Evolutionary conservation across 148 eudicot genomes (phyloP).

Genomic region (Cornus suecica): DNA sequence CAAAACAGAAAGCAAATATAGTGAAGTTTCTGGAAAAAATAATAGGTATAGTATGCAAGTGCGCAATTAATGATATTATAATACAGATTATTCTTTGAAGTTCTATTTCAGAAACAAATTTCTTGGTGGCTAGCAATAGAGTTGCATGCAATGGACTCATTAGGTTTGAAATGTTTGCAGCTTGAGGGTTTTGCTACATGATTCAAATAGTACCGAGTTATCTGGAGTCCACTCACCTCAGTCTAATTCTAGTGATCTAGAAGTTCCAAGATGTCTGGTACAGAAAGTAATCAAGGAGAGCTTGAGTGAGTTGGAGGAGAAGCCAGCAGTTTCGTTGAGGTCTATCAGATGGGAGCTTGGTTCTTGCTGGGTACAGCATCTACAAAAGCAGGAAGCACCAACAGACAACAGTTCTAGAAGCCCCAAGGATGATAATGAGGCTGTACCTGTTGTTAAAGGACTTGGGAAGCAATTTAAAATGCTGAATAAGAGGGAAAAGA

Average conservation of each 20-base stretch:
- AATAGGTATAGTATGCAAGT: background rate
- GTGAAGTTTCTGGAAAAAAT: background rate
- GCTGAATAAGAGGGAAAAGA: slow-evolving; percentile 81
- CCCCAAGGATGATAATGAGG: slow-evolving; percentile 30
- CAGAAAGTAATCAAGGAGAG: slow-evolving; percentile 59
- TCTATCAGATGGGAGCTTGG: slow-evolving; percentile 96
- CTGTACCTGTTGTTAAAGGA: slow-evolving; percentile 74
- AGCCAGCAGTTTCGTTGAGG: slow-evolving; percentile 29
- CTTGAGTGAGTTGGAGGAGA: slow-evolving; percentile 51
- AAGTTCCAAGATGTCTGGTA: slow-evolving; percentile 45
- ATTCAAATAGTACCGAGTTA: slow-evolving; percentile 33
- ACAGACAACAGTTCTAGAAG: slow-evolving; percentile 39
- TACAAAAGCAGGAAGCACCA: slow-evolving; percentile 73
- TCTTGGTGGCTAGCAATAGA: background rate
- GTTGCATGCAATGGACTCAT: slow-evolving; percentile 4
- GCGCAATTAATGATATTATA: background rate
- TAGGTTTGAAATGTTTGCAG: slow-evolving; percentile 34
- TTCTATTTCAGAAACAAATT: background rate
- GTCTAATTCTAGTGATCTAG: slow-evolving; percentile 34
- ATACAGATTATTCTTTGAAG: slow-evolving; percentile 1
- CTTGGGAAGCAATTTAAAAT: slow-evolving; percentile 85
- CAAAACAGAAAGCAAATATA: background rate
- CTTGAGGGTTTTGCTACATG: slow-evolving; percentile 70
- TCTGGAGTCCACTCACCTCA: slow-evolving; percentile 40
- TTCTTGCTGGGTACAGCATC: slow-evolving; percentile 96